Evolutionary conservation across 805 yeast genomes (phyloP).

Genomic region (Metschnikowia reukaufii): DNA sequence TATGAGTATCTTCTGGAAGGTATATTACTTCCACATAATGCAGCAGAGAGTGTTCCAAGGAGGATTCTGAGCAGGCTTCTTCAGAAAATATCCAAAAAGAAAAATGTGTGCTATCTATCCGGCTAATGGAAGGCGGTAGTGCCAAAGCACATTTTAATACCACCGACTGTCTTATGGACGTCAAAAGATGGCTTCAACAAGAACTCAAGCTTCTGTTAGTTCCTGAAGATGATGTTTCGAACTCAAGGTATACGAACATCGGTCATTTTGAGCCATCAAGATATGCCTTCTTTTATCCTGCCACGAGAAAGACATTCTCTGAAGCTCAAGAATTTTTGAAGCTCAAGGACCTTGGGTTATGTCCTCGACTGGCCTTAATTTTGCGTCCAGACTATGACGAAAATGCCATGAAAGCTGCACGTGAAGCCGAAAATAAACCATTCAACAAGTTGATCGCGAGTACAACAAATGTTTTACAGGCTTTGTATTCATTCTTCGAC

Average conservation of each 20-base stretch:
- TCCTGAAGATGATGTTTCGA: constrained; percentile 14
- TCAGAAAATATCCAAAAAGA: neutral
- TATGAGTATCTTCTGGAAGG: neutral
- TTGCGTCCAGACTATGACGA: constrained; percentile 58
- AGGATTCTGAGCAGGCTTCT: neutral
- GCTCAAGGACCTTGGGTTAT: constrained; percentile 54
- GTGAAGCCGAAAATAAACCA: constrained; percentile 9
- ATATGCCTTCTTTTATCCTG: constrained; percentile 39
- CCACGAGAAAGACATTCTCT: constrained; percentile 49
- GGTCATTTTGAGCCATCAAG: constrained; percentile 55
- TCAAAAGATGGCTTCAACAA: constrained; percentile 20
- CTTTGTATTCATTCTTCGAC: constrained; percentile 42
- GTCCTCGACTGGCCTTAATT: constrained; percentile 73
- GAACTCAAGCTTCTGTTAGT: constrained; percentile 14
- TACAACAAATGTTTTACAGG: constrained; percentile 20
- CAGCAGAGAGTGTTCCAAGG: neutral
- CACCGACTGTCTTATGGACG: constrained; percentile 15
- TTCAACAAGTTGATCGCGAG: constrained; percentile 1
- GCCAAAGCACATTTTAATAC: constrained; percentile 12
- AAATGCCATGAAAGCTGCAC: constrained; percentile 15
- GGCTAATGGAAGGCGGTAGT: constrained; percentile 17
- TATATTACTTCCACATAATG: neutral
- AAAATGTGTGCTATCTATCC: constrained; percentile 13
- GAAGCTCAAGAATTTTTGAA: constrained; percentile 54
- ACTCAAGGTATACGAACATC: constrained; percentile 11